These are phyloP conservation scores for Ophiocytium majus DNA, from an alignment of 352 stramenopile genomes.

Conservation along the genomic window DNA sequence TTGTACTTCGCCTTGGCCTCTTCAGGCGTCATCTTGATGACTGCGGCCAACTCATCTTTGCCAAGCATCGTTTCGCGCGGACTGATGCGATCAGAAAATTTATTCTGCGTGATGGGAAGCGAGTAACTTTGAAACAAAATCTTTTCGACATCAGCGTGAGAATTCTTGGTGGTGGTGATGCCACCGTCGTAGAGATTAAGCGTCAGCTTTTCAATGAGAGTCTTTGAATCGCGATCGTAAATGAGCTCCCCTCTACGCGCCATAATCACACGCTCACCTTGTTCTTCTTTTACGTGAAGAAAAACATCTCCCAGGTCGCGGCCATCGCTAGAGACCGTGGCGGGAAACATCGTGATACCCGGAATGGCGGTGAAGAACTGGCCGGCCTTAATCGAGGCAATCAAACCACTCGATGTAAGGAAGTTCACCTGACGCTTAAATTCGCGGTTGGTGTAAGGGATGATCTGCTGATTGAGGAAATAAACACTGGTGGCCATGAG, in stretches of 20 bases:
- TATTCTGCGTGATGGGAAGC: neutral
- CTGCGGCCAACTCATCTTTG: neutral
- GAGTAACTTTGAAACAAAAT: neutral
- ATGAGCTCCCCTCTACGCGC: neutral
- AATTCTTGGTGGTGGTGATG: neutral
- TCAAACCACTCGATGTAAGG: neutral
- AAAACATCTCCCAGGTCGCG: neutral
- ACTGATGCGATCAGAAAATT: neutral
- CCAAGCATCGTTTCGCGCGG: neutral
- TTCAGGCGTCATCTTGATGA: neutral
- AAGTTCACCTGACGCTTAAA: neutral
- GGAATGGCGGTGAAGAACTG: constrained; percentile 7
- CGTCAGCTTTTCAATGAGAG: neutral
- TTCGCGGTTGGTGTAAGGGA: neutral
- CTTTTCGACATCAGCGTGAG: neutral
- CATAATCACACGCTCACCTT: constrained; percentile 2
- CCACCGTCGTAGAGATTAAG: neutral
- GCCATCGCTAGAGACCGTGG: neutral
- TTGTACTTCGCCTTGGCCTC: neutral
- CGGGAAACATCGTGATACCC: neutral
- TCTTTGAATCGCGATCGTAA: neutral
- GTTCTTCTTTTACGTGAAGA: constrained; percentile 1
- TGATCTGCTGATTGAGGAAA: neutral
- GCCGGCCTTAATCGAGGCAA: neutral
- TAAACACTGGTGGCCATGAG: neutral